Evolutionary conservation across 441 rosid genomes (phyloP).

Genomic region (Pelargonium myrrhifolium): DNA sequence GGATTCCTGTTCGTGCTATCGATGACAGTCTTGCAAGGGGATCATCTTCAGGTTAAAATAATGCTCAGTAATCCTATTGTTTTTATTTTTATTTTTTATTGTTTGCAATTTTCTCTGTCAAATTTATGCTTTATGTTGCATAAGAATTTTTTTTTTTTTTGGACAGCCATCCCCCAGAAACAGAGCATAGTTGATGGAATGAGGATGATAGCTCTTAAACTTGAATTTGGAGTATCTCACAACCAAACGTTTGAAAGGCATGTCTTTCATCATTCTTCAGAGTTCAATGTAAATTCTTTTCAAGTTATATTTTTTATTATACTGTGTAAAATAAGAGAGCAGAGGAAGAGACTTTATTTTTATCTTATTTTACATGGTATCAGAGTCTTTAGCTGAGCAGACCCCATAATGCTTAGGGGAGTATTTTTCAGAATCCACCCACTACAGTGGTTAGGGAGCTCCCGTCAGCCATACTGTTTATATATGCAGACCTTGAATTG

Average conservation of each 20-base stretch:
- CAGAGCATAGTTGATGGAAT: conserved; percentile 86
- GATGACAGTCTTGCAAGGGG: conserved; percentile 77
- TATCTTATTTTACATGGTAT: too few species aligned
- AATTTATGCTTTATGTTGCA: conserved; percentile 13
- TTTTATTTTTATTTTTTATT: conserved; percentile 15
- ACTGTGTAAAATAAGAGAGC: too few species aligned
- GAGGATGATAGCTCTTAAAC: conserved; percentile 96
- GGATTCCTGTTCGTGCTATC: conserved; percentile 82
- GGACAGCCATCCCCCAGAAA: conserved; percentile 55
- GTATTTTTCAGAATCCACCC: too few species aligned
- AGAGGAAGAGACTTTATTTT: too few species aligned
- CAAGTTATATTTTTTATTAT: neutral
- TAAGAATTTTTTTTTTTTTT: conserved; percentile 17
- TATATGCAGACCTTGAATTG: neutral
- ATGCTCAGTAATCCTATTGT: conserved; percentile 1
- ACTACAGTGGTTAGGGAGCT: too few species aligned
- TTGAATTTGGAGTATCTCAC: conserved; percentile 79
- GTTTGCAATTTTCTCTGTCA: conserved; percentile 9
- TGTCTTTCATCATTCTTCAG: conserved; percentile 14
- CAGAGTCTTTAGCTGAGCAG: too few species aligned
- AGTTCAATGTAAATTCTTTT: too few species aligned
- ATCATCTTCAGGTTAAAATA: conserved; percentile 70
- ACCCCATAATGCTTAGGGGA: too few species aligned
- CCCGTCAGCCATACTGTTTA: too few species aligned
- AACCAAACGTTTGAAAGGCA: conserved; percentile 93